Base-by-base conservation (phyloP, 2,329 filamentous ascomycete genomes). In the Aspergillus transmontanensis region DNA sequence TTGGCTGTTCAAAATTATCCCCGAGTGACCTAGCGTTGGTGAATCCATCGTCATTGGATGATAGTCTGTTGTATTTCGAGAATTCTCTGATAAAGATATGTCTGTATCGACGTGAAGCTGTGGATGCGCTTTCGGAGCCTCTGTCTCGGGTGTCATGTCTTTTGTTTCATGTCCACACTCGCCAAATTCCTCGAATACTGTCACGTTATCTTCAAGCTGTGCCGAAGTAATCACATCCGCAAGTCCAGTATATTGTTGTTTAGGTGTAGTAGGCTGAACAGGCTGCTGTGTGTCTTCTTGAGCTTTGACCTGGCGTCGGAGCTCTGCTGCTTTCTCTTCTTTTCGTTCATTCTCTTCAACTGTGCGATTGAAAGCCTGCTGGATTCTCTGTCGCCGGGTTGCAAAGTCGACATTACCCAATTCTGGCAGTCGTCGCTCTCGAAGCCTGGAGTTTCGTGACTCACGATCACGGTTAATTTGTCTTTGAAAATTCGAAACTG, bases 331-430 rank as follows among this genome's bases (percentile, higher is more conserved):
- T 58, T 73, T 83, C 79, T 72, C 83, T 63, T 85, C 88, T 72
- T 91, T 89, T 66, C 76, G 71, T 60, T 79, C 73, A 70, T 82
- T 90, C 72, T 92, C 90, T 66, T 90, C 86, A 55, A 95, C 88
- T n/a, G 90, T 92, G 74, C 91, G 92, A 69, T 88, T 94, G 76
- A 96, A 94, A 16, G 92, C 93, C 61, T 93, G 87, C 69, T 94
- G 90, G 71, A 96, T 96, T 64, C 89, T 88, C 73, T 93, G 90
- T 69, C 93, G 86, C 57, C 92, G 86, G 68, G 92, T 91, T 64
- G 90, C 92, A 74, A 96, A 95, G 77, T 97, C 92, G 58, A 96
- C 91, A 64, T 90, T 90, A 1, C 90, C 90, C 63, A 94, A 71
- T 71, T 87, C 85, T n/a, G 85, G 85, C 39, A 86, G 81, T 67